Conservation (phyloP, 1,139 yeast genomes). For the Debaryomyces robertsiae region DNA sequence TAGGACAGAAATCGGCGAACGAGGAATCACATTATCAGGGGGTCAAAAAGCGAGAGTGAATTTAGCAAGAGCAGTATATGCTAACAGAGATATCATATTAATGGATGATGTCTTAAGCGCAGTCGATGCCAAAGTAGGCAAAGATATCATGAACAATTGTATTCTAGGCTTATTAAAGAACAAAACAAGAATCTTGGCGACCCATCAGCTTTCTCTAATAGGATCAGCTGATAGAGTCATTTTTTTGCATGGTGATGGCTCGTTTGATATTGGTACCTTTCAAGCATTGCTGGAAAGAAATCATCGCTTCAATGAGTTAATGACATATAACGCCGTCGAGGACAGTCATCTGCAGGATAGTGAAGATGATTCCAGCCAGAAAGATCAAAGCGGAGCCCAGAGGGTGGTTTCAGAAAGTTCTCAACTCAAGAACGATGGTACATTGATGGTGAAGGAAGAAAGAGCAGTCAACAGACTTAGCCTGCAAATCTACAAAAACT, state of each 20-base stretch:
- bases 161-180: conserved; percentile 35
- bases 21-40: conserved; percentile 52
- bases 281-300: conserved; percentile 38
- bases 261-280: conserved; percentile 38
- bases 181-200: conserved; percentile 48
- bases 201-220: conserved; percentile 49
- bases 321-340: conserved; percentile 47
- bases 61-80: conserved; percentile 49
- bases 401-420: conserved; percentile 23
- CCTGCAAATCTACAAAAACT: conserved; percentile 38
- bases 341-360: conserved; percentile 23
- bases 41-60: conserved; percentile 53
- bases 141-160: conserved; percentile 45
- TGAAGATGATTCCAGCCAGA: conserved; percentile 23
- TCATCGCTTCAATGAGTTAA: conserved; percentile 50
- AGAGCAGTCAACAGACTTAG: conserved; percentile 45
- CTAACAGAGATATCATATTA: conserved; percentile 40
- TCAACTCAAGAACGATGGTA: conserved; percentile 35
- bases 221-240: conserved; percentile 43
- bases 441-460: conserved; percentile 33
- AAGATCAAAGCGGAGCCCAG: conserved; percentile 25
- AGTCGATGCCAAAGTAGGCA: conserved; percentile 53
- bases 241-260: conserved; percentile 44
- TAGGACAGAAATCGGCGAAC: conserved; percentile 49
- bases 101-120: conserved; percentile 53